phyloP scores from a whole-genome alignment of 2,329 filamentous ascomycete species.

The Fusarium sp. region DNA sequence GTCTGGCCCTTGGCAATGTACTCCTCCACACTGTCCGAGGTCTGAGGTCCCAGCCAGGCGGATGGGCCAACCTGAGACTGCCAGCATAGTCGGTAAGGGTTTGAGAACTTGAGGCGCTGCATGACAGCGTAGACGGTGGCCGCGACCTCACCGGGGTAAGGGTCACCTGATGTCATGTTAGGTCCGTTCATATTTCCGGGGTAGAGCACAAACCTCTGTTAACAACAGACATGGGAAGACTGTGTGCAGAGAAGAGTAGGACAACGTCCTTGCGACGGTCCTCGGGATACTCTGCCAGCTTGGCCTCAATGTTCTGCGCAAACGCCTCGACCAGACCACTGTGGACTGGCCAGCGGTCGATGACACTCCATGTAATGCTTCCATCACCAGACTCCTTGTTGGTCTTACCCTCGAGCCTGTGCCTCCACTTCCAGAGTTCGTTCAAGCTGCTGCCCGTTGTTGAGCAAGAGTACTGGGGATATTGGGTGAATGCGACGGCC shows the following conservation, averaged over 20 bases:
- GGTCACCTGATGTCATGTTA: slow-evolving; percentile 73
- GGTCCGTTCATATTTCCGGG: neutral
- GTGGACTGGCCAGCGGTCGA: slow-evolving; percentile 97
- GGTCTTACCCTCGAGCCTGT: slow-evolving; percentile 83
- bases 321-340: slow-evolving; percentile 90
- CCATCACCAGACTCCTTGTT: slow-evolving; percentile 66
- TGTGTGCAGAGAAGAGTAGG: slow-evolving; percentile 94
- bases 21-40: slow-evolving; percentile 84
- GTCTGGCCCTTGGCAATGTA: slow-evolving; percentile 93
- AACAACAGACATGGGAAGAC: slow-evolving; percentile 95
- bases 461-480: slow-evolving; percentile 97
- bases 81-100: slow-evolving; percentile 95
- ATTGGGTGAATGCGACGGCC: slow-evolving; percentile 97
- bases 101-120: slow-evolving; percentile 85
- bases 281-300: slow-evolving; percentile 83
- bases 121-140: slow-evolving; percentile 98
- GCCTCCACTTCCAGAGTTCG: slow-evolving; percentile 97
- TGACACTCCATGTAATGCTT: slow-evolving; percentile 93
- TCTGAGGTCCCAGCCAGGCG: slow-evolving; percentile 96
- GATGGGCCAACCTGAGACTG: slow-evolving; percentile 97
- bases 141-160: slow-evolving; percentile 94
- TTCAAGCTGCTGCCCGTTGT: slow-evolving; percentile 97
- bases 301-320: slow-evolving; percentile 89
- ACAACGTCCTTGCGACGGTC: slow-evolving; percentile 84
- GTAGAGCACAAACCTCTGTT: slow-evolving; percentile 73